Conservation (phyloP, 2,329 filamentous ascomycete species). For the Colletotrichum lentis region DNA sequence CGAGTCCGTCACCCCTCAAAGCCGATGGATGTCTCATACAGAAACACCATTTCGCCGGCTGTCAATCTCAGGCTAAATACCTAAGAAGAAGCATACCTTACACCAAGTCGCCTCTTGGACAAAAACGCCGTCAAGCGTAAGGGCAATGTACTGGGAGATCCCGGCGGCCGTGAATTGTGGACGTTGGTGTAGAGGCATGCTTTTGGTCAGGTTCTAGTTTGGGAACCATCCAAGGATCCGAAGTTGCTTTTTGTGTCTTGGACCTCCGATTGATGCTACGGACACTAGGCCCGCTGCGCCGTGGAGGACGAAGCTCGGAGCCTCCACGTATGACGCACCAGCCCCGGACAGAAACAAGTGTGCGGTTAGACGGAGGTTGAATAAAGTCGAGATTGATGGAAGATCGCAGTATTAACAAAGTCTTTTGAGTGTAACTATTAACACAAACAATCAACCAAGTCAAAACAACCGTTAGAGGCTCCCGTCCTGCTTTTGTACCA, state of each 20-base stretch:
- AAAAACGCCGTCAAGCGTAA: slow-evolving; percentile 59
- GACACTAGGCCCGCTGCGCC: slow-evolving; percentile 43
- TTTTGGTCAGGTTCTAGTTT: slow-evolving; percentile 56
- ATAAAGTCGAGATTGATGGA: too few species aligned
- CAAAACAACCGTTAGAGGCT: not conserved
- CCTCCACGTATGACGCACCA: too few species aligned
- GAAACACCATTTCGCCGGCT: slow-evolving; percentile 54
- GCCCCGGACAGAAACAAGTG: too few species aligned
- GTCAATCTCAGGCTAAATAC: not conserved
- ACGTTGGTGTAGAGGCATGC: slow-evolving; percentile 61
- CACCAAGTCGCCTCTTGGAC: slow-evolving; percentile 59
- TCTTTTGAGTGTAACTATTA: not conserved
- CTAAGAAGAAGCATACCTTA: not conserved
- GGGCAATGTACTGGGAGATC: slow-evolving; percentile 59
- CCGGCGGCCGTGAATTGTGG: slow-evolving; percentile 66
- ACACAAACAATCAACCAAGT: not conserved
- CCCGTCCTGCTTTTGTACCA: not conserved
- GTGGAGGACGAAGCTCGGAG: slow-evolving; percentile 48
- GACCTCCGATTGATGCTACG: slow-evolving; percentile 39
- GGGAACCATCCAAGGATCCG: not conserved
- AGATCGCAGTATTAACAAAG: too few species aligned
- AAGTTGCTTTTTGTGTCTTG: not conserved
- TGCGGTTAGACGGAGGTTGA: too few species aligned
- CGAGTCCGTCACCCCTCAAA: slow-evolving; percentile 50
- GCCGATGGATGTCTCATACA: slow-evolving; percentile 55